These are phyloP conservation scores for Saccharomycopsis capsularis DNA, from an alignment of 805 yeast genomes.

Conservation along the genomic window DNA sequence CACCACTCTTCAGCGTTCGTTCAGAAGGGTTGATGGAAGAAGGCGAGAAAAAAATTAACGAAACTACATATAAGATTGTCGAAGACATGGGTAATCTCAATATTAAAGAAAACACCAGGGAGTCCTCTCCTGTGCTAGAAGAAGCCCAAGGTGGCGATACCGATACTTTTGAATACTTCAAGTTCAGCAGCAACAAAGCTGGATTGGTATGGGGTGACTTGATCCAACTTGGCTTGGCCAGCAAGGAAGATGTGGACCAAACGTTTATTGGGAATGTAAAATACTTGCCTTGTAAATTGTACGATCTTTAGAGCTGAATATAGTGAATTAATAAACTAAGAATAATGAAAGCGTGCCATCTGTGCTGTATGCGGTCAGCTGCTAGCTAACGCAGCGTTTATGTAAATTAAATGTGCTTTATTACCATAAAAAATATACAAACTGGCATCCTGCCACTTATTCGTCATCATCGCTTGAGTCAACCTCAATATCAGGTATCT, in stretches of 20 bases:
- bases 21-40: slow-evolving; percentile 35
- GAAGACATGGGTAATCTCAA: slow-evolving; percentile 24
- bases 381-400: too few species aligned
- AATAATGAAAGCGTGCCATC: not conserved
- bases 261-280: slow-evolving; percentile 34
- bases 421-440: too few species aligned
- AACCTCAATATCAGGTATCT: slow-evolving; percentile 21
- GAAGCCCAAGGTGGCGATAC: slow-evolving; percentile 31
- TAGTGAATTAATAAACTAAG: too few species aligned
- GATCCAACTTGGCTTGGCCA: slow-evolving; percentile 46
- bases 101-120: not conserved
- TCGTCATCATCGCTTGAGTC: slow-evolving; percentile 20
- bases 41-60: slow-evolving; percentile 35
- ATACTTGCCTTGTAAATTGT: slow-evolving; percentile 25
- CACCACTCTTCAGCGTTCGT: slow-evolving; percentile 33
- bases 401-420: too few species aligned
- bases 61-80: slow-evolving; percentile 29
- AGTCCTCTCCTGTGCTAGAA: slow-evolving; percentile 13
- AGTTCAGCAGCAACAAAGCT: slow-evolving; percentile 69
- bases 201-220: slow-evolving; percentile 71
- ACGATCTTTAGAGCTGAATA: slow-evolving; percentile 18
- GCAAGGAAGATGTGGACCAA: slow-evolving; percentile 23
- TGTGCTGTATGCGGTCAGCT: not conserved
- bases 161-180: slow-evolving; percentile 72
- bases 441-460: too few species aligned